Base-by-base conservation (phyloP, 108 stramenopile genomes). In the Stephanodiscus triporus region DNA sequence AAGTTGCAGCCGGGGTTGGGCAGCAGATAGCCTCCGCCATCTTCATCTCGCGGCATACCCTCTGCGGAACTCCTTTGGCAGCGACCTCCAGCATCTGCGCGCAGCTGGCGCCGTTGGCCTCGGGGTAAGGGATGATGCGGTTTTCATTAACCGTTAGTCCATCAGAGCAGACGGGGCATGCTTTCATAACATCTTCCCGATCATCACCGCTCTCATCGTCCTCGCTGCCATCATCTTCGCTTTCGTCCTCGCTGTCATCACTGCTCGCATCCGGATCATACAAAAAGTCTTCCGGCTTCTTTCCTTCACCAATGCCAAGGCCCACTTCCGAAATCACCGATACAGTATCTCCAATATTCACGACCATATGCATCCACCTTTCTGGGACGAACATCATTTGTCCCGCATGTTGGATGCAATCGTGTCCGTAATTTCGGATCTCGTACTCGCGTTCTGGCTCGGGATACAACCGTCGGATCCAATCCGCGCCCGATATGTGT, bases 321-420 rank as follows among this genome's bases (percentile, higher is more conserved):
- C 77, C 77, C 66, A 78, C 69, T 38, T 78, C 77, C 20, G 66
- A 72, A 38, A 79, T 79, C 3, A 72, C 64, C 3, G 78, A 63
- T n/a, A 79, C 78, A 42, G 78, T 80, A 68, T 80, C 78, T 45
- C 78, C 78, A 63, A 80, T 80, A 64, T 80, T 80, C 7, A 70
- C 37, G 9, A 80, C 78, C 53, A 66, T 72, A 30, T 80, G 79
- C 72, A 80, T 51, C 79, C 79, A 80, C 30, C 79, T 53, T n/a
- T 45, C 55, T 0, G 79, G 79, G 16, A 80, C 67, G 53, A 64
- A 80, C 72, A 80, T 68, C 62, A 80, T 68, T 54, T 73, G 67
- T 38, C 79, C 79, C 14, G 72, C 79, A 19, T 72, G 58, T 40
- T 80, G 79, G 42, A 80, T 64, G 42, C 79, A 80, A 69, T 80